These are phyloP conservation scores for Thalia dealbata DNA, from an alignment of 176 grass and related monocot genomes.

Conservation along the genomic window DNA sequence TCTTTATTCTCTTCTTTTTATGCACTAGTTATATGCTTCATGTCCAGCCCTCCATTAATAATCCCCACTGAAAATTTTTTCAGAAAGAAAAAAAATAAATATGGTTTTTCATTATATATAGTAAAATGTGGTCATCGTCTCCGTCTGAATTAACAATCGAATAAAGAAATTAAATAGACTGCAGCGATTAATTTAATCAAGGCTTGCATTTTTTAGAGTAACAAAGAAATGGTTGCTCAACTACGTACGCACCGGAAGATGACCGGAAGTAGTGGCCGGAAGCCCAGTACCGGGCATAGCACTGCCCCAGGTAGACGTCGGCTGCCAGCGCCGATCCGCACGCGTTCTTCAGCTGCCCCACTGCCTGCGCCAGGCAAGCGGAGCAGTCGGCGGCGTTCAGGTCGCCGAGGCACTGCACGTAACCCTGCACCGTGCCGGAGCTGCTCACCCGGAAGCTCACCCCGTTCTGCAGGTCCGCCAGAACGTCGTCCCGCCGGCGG, in stretches of 20 bases:
- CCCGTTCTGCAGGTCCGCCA: slow-evolving; percentile 38
- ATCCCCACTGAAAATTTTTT: neutral
- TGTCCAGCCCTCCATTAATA: neutral
- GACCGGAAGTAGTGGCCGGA: slow-evolving; percentile 60
- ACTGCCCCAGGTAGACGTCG: slow-evolving; percentile 83
- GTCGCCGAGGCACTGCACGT: slow-evolving; percentile 82
- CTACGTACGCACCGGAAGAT: slow-evolving; percentile 40
- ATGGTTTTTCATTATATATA: neutral
- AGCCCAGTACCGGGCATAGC: slow-evolving; percentile 92
- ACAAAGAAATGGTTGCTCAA: neutral
- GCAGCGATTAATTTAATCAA: neutral
- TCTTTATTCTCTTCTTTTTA: too few species aligned
- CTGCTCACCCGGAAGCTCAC: slow-evolving; percentile 42
- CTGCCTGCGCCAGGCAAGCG: slow-evolving; percentile 65
- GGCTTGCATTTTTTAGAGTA: too few species aligned
- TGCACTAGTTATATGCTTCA: neutral
- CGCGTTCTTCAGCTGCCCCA: slow-evolving; percentile 56
- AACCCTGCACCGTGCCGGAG: slow-evolving; percentile 54
- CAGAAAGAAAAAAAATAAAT: neutral
- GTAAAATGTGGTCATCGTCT: neutral
- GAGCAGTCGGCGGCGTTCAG: slow-evolving; percentile 53
- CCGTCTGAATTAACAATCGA: neutral
- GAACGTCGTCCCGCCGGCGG: slow-evolving; percentile 42
- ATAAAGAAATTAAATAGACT: neutral
- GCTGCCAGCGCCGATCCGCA: slow-evolving; percentile 66